Percentiles rank a stretch among this genome's conserved stretches.
Conservation (phyloP, 129 eudicot species). For the Artemisia tridentata region DNA sequence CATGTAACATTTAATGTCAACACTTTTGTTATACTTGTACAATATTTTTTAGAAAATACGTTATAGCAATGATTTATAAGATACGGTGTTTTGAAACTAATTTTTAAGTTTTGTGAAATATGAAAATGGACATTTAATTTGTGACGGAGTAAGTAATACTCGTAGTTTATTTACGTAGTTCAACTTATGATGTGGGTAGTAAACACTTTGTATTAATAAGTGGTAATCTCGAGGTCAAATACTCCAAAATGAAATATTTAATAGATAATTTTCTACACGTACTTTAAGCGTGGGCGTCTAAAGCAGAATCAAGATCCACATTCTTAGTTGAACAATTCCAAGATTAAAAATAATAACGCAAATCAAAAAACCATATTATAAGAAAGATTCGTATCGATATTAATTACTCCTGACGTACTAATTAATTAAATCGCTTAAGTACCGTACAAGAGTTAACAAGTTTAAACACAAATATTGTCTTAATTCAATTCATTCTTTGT, state of each 20-base stretch:
- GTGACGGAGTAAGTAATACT: too few species aligned
- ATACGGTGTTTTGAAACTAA: too few species aligned
- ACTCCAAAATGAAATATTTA: not conserved
- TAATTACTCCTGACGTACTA: not conserved
- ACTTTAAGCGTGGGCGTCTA: conserved; percentile 24
- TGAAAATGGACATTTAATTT: too few species aligned
- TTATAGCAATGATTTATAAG: too few species aligned
- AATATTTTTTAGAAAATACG: too few species aligned
- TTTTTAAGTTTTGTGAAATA: too few species aligned
- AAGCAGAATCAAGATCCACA: conserved; percentile 41
- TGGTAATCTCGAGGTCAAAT: conserved; percentile 9
- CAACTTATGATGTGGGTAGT: too few species aligned
- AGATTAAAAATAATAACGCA: conserved; percentile 14
- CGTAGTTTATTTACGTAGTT: too few species aligned
- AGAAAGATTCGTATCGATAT: conserved; percentile 21
- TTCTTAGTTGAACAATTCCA: conserved; percentile 34
- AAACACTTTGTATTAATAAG: not conserved
- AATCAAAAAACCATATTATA: conserved; percentile 13
- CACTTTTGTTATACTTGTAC: too few species aligned
- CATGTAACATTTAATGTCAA: too few species aligned
- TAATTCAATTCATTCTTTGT: conserved; percentile 23
- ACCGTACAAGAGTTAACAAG: not conserved
- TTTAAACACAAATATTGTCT: conserved; percentile 9
- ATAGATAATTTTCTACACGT: not conserved
- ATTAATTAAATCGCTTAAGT: conserved; percentile 3